Evolutionary conservation across 768 basidiomycete species (phyloP), one percentile per base, ranked within the genome.

Genomic region (Boletus subcaerulescens): DNA sequence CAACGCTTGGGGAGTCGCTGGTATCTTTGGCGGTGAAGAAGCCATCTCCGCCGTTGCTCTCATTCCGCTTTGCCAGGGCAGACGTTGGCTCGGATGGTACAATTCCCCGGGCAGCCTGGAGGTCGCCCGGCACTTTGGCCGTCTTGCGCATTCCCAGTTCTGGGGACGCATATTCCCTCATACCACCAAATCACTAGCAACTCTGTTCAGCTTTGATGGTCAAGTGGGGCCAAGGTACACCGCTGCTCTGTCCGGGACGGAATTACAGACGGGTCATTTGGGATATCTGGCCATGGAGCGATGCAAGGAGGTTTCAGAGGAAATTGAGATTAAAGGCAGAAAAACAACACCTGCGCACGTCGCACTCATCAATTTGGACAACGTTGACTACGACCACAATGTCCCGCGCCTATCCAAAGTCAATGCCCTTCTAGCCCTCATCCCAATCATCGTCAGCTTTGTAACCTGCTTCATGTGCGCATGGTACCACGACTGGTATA

Each of bases 1-100:
- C 54, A 65, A 71, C 12, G 53, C 60, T 3, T 65, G 62, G 41
- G 71, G 66, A 3, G 58, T 73, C n/a, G 72, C 65, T 38, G 71
- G 72, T 11, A 67, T 73, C 58, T 65, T 73, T 26, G 72, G 72
- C 10, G 71, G 71, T 11, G 66, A 69, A 41, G 69, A 73, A 48
- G 68, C 62, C 6, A 62, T 73, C 22, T 59, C 69, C 0, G 63
- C 72, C 10, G 65, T 72, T 53, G 45, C 57, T n/a, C 58, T 63
- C 29, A 65, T 73, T 9, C 72, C 67, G 20, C 50, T 73, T 33
- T 68, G 57, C 46, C 52, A 59, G 22, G 58, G 62, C 12, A 61
- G 65, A 49, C 68, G 62, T 11, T 73, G 66, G 65, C 53, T 73
- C 11, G 69, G 71, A 24, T 73, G 70, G 69, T 73, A 72, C 46